Base-by-base conservation (phyloP, 2,329 filamentous ascomycete genomes). In the Fusarium sp. region DNA sequence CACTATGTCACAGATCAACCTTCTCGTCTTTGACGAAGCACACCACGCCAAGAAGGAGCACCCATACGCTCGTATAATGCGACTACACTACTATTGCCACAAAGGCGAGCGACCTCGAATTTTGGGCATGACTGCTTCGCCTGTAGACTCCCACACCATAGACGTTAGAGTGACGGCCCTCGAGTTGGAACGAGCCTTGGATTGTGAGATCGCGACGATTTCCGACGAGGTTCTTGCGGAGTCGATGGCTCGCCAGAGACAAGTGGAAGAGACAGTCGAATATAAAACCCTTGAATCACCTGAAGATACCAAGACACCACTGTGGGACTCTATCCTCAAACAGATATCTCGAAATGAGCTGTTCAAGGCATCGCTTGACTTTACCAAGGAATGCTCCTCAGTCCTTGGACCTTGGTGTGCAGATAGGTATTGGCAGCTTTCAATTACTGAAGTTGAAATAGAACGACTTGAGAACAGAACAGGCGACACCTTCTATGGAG, bases 21-120 rank as follows among this genome's bases (percentile, higher is more conserved):
- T 99, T 2, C 83, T 99, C 37, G 89, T 98, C 62, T 97, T 99
- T 69, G 96, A 99, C 74, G 96, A 99, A 79, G 96, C 94, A 7
- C 96, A 99, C 74, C 96, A 98, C 75, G 89, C 95, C 1, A 99
- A 99, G 79, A 96, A 95, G 77, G 92, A 94, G 51, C 96, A 99
- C 74, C 86, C 93, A 0, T 99, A 97, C 75, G 93, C 95, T 20
- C 86, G 88, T 28, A 96, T 99, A 60, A 92, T 99, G 79, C 94
- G 92, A 72, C 91, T 97, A 60, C 94, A 92, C 71, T 98, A 97
- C 74, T 73, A 88, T 2, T 79, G 84, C 4, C 81, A 84, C 30
- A 70, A 76, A 2, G 79, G 83, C 1, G 66, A 76, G 0, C 84
- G 89, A 6, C 96, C 96, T 6, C 90, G 90, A 37, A 89, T 99